Base-by-base conservation (phyloP, 208 protist genomes). In the Leishmania gerbilli region DNA sequence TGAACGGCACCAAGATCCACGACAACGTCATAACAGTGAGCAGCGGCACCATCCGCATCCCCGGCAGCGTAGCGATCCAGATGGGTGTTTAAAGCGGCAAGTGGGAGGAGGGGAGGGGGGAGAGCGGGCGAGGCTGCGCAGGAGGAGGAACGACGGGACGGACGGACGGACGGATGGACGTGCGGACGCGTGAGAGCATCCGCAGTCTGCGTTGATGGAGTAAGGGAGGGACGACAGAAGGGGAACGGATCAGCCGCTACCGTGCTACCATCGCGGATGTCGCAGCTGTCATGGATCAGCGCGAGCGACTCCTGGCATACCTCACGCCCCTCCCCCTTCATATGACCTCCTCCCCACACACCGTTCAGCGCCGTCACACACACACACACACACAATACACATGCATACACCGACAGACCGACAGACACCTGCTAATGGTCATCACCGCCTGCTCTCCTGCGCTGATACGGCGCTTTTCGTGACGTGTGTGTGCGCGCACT, bases 1-100 rank as follows among this genome's bases (percentile, higher is more conserved):
- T 95, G 31, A 96, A 97, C 74, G 94, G 94, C 51, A 88, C 86
- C 34, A 89, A 85, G 62, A 81, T 95, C 17, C 91, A 89, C 53
- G 89, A 88, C 3, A 94, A 93, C 62, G 77, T 91, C 13, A 89
- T 97, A 47, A 92, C 92, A 34, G 92, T 97, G 69, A 97, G 94
- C 77, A 95, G 92, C 65, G 91, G 92, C n/a, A 91, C 90, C 3
- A 87, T 95, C 21, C 86, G 79, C n/a, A 94, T 97, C 84, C 94
- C 92, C 56, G 92, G 89, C 34, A 83, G 83, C 68, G 77, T 92
- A 49, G 94, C 91, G 15, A 49, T 85, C 9, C 80, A 89, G 40
- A 87, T 97, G 76, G 89, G 89, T 0, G 67, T 93, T 42, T 95
- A 91, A 91, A 17, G 56, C 27, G 9, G 75, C 6, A 51, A 31